These are phyloP conservation scores for Phytophthora palmivora DNA, from an alignment of 352 stramenopile species.

Conservation along the genomic window DNA sequence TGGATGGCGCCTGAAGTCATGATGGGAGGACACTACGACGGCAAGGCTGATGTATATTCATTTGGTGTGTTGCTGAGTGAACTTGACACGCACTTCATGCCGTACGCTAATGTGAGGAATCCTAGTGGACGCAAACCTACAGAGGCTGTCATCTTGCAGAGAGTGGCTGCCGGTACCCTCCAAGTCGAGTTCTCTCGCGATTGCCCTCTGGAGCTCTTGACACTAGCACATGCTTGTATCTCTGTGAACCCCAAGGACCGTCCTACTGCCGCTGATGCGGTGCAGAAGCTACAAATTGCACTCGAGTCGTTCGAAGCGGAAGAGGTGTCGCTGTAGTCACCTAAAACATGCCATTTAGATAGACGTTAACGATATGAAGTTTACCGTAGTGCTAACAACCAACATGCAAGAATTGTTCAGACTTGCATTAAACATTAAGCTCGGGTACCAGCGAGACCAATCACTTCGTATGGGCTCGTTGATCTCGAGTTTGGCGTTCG, in stretches of 20 bases:
- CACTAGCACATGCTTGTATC: constrained; percentile 44
- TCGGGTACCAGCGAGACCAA: constrained; percentile 18
- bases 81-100: constrained; percentile 53
- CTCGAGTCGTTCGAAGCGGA: constrained; percentile 36
- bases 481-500: constrained; percentile 29
- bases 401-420: background rate
- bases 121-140: constrained; percentile 37
- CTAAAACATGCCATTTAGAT: constrained; percentile 23
- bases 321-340: constrained; percentile 41
- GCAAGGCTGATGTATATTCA: constrained; percentile 57
- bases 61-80: constrained; percentile 61
- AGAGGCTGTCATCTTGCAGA: constrained; percentile 51
- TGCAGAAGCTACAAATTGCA: constrained; percentile 44
- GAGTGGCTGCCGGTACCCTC: constrained; percentile 38
- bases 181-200: constrained; percentile 48
- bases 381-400: constrained; percentile 7
- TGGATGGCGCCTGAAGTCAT: constrained; percentile 70
- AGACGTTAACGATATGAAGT: constrained; percentile 42
- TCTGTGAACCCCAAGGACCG: constrained; percentile 40
- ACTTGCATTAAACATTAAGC: constrained; percentile 16
- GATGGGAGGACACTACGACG: constrained; percentile 49
- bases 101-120: constrained; percentile 47
- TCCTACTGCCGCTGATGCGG: constrained; percentile 41
- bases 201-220: constrained; percentile 30
- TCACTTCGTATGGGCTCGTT: constrained; percentile 34